Evolutionary conservation across 2,329 filamentous ascomycete species (phyloP), one percentile per base, ranked within the genome.

Genomic region (Tolypocladium sp.): DNA sequence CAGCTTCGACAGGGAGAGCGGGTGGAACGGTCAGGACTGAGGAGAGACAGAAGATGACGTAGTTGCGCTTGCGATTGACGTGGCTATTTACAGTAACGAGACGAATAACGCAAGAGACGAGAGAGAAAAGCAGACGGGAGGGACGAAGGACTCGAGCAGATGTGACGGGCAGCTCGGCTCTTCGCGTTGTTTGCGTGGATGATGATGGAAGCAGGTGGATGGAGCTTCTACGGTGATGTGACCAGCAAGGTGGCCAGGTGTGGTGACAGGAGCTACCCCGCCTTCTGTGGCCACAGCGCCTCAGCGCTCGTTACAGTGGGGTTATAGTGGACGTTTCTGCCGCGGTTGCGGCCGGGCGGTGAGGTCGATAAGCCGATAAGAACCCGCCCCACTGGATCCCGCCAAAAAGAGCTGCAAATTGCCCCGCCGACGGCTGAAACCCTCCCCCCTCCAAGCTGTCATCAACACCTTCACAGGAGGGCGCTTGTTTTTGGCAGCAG

Each of bases 171-270:
- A 22, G 49, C 30, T 22, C 30, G 49, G 30, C 30, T 53, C 25
- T 12, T 27, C 12, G 30, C 10, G 30, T 22, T 33, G 30, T 22
- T 20, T 42, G 57, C 38, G 42, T 57, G 42, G 57, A 60, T 56
- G 55, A 54, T 56, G 58, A 63, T 38, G 63, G 58, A 44, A 59
- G 56, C 57, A 62, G 60, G 51, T 46, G 41, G 40, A 58, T 37
- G 59, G 57, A 57, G 61, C 54, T 51, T 22, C 41, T 10, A 41
- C 33, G 38, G 27, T 58, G n/a, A 25, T 58, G 46, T 40, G 33
- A 51, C 57, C 46, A 60, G 52, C 52, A 35, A 33, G 41, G 38
- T 15, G 20, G 40, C 20, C 7, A n/a, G 13, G 25, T 56, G 30
- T 17, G 20, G 40, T 20, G 55, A 38, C 12, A 40, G 30, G 46